A percentile compares a stretch with the other conserved stretches of the same genome.
These are phyloP conservation scores for Wickerhamiella cacticola DNA, from an alignment of 805 yeast species.

Conservation along the genomic window DNA sequence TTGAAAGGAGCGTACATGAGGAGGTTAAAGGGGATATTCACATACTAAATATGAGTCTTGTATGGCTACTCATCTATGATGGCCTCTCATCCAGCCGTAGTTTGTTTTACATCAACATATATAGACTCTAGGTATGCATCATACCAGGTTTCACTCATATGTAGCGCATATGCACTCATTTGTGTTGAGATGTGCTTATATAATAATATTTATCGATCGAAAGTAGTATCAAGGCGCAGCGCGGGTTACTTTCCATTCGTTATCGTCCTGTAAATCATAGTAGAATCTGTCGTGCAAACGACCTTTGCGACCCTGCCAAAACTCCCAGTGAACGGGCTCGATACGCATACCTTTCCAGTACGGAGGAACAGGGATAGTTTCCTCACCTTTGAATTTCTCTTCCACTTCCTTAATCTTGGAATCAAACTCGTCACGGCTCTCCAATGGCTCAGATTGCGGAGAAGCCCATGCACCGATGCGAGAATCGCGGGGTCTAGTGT, in stretches of 20 bases:
- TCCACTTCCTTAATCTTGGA: slow-evolving; percentile 36
- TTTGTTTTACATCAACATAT: too few species aligned
- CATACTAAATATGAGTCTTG: too few species aligned
- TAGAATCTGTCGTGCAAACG: slow-evolving; percentile 83
- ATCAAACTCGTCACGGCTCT: slow-evolving; percentile 53
- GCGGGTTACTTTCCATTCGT: slow-evolving; percentile 53
- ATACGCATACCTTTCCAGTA: slow-evolving; percentile 92
- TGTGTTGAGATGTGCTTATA: too few species aligned
- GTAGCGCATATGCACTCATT: too few species aligned
- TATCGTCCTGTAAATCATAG: slow-evolving; percentile 42
- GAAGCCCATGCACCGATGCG: slow-evolving; percentile 96
- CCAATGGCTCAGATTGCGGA: slow-evolving; percentile 62
- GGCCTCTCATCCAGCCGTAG: too few species aligned
- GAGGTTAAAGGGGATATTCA: too few species aligned
- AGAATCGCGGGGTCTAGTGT: slow-evolving; percentile 84
- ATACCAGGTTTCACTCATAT: too few species aligned
- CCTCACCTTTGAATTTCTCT: slow-evolving; percentile 46
- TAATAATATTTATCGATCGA: too few species aligned
- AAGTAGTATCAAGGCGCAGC: slow-evolving; percentile 62
- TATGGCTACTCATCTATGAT: too few species aligned
- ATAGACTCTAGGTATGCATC: too few species aligned
- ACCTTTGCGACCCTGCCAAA: slow-evolving; percentile 92
- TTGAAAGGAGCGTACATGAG: too few species aligned
- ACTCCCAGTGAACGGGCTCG: slow-evolving; percentile 81
- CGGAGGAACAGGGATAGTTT: slow-evolving; percentile 76